Evolutionary conservation across 768 basidiomycete genomes (phyloP), one percentile per base, ranked within the genome.

Genomic region (Calocybe indica): DNA sequence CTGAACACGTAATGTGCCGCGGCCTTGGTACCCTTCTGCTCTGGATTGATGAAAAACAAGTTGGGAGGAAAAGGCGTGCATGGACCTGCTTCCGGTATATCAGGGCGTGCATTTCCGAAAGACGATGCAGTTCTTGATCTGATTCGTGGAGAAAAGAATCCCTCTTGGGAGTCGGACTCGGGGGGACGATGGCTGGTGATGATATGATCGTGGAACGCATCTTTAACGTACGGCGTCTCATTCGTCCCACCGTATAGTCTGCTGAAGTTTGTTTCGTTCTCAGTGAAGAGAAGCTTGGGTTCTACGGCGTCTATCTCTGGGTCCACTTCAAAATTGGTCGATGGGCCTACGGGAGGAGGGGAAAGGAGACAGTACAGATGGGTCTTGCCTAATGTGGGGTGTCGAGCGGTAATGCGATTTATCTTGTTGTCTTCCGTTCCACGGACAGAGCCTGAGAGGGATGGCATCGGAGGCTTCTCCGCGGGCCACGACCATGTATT

Each of bases 201-300:
- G 63, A 99, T 91, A 63, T 98, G 91, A 65, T 99, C 94, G 58
- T 99, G 95, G 74, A 99, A 99, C 8, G 88, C 94, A 60, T 99
- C 96, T 69, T 99, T 99, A 59, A 89, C 88, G 59, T 84, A 93
- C 2, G 79, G 76, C 0, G 83, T 82, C 44, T 78, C 73, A 70
- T 99, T 99, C 55, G 83, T 72, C 6, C 89, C 93, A 14, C 85
- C 87, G 62, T 97, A 99, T 22, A 99, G 74, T 46, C 96, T 80
- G 60, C 76, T 76, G 63, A 86, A 95, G 73, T 99, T 99, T 52
- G 95, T 96, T 62, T 98, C 90, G 65, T 98, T 99, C 58, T 97
- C 95, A 10, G 93, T 94, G 65, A 99, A 99, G 12, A 98, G 65
- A 33, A 99, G 71, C 7, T 89, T 83, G 0, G 96, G 94, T 37